phyloP scores from a whole-genome alignment of 2,329 filamentous ascomycete species.

The Fusarium continuum region DNA sequence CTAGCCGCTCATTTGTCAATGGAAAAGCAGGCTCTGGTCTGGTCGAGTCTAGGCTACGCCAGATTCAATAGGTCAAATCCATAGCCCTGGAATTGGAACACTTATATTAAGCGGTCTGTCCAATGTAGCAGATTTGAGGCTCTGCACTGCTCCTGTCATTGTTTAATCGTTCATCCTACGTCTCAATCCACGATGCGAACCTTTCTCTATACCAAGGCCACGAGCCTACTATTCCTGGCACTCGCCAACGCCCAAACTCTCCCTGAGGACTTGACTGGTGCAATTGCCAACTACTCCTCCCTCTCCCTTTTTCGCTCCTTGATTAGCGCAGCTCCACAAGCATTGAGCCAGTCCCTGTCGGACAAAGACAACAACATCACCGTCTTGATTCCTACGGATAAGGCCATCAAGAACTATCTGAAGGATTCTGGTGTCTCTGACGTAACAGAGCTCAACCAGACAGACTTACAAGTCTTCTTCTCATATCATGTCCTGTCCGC shows the following conservation, averaged over 20 bases:
- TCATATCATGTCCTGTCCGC: constrained; percentile 28
- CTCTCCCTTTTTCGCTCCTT: constrained; percentile 31
- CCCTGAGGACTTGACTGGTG: constrained; percentile 12
- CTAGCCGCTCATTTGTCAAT: neutral
- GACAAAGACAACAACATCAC: constrained; percentile 25
- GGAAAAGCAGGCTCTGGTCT: neutral
- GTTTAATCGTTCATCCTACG: rapidly evolving
- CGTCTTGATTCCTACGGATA: constrained; percentile 32
- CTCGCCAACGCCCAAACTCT: constrained; percentile 13
- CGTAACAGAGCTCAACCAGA: constrained; percentile 2
- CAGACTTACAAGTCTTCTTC: constrained; percentile 26
- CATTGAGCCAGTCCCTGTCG: neutral
- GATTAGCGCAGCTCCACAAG: neutral
- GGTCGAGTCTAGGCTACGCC: neutral
- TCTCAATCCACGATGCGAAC: constrained; percentile 1
- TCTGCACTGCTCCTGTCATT: neutral
- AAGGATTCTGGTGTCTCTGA: neutral
- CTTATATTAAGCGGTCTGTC: neutral
- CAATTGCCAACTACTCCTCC: constrained; percentile 15
- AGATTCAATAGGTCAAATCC: neutral
- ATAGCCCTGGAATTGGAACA: neutral
- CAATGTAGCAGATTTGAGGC: neutral
- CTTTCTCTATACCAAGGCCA: neutral
- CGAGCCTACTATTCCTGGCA: neutral
- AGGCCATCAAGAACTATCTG: constrained; percentile 30